Evolutionary conservation across 495 filamentous ascomycete genomes (phyloP), one percentile per base, ranked within the genome.

Genomic region (Haplographium delicatum): DNA sequence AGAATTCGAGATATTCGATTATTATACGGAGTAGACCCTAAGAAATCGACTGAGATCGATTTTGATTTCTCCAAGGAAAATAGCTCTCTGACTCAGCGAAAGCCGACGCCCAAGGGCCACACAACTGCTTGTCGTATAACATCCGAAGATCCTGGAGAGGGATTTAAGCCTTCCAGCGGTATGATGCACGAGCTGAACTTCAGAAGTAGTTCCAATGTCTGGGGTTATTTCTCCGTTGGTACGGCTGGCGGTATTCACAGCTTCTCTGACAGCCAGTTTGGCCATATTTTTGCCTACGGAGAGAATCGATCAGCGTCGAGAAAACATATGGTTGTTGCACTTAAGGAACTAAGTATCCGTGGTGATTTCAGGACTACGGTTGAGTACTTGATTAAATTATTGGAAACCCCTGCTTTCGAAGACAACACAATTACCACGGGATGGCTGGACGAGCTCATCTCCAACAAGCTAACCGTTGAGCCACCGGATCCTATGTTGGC

Each of bases 141-240:
- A 23, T 99, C 94, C 1, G 93, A 99, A 71, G 93, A 99, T 67
- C 93, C 93, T 13, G 93, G 91, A 56, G 93, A 99, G 78, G 93
- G 93, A 25, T 99, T 99, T 81, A 99, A 99, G 78, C 93, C 93
- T 46, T 99, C 93, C 18, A 91, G 89, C 62, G 93, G 93, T 81
- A 95, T 89, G 51, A 93, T 99, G 83, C 93, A 96, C 72, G 93
- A 99, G 64, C 74, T 99, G 59, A 99, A 99, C 75, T 99, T 99
- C 83, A 80, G 93, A 51, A 89, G 84, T 73, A 96, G 91, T 59
- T 96, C 93, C 37, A 99, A 99, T 61, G 93, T 96, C 31, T 99
- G 93, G 93, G 93, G 93, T 76, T 99, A 99, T 71, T 99, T 99
- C 82, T 99, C 93, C 26, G 93, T 99, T 67, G 88, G 93, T 71